A percentile compares a stretch with the other conserved stretches of the same genome.
phyloP scores from a whole-genome alignment of 1,284 basidiomycete genomes.

The Ganoderma leucocontextum region DNA sequence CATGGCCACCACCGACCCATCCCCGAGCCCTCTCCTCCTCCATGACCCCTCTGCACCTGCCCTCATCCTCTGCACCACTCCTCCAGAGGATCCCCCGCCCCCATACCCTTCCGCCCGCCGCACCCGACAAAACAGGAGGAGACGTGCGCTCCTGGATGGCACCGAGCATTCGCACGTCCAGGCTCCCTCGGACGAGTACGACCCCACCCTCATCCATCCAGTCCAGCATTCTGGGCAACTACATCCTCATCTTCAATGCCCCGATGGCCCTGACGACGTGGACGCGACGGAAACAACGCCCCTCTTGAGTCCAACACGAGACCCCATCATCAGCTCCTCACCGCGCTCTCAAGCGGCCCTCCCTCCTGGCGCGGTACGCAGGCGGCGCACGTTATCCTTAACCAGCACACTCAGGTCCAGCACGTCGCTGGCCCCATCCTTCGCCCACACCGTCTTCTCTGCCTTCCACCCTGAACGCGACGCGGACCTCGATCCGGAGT shows the following conservation, averaged over 20 bases:
- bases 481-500: slow-evolving; percentile 47
- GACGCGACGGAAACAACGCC: slow-evolving; percentile 53
- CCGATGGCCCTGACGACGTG: slow-evolving; percentile 30
- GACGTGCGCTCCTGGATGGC: slow-evolving; percentile 33
- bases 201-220: slow-evolving; percentile 22
- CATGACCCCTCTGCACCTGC: slow-evolving; percentile 26
- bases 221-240: slow-evolving; percentile 5
- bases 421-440: slow-evolving; percentile 62
- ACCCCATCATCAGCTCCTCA: slow-evolving; percentile 26
- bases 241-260: slow-evolving; percentile 7
- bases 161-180: slow-evolving; percentile 42
- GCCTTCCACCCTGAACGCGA: slow-evolving; percentile 61
- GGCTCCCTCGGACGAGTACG: slow-evolving; percentile 43
- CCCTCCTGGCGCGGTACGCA: slow-evolving; percentile 30
- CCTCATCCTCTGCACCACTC: slow-evolving; percentile 35
- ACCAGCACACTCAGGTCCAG: slow-evolving; percentile 58
- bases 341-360: slow-evolving; percentile 29
- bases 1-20: slow-evolving; percentile 27
- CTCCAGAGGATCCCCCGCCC: slow-evolving; percentile 63
- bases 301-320: slow-evolving; percentile 42
- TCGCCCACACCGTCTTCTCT: slow-evolving; percentile 72
- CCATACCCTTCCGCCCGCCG: slow-evolving; percentile 71
- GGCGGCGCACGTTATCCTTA: slow-evolving; percentile 60
- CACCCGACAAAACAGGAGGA: slow-evolving; percentile 43
- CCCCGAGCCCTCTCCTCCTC: slow-evolving; percentile 20